These are phyloP conservation scores for Jatropha curcas DNA, from an alignment of 345 rosid genomes.

Conservation along the genomic window DNA sequence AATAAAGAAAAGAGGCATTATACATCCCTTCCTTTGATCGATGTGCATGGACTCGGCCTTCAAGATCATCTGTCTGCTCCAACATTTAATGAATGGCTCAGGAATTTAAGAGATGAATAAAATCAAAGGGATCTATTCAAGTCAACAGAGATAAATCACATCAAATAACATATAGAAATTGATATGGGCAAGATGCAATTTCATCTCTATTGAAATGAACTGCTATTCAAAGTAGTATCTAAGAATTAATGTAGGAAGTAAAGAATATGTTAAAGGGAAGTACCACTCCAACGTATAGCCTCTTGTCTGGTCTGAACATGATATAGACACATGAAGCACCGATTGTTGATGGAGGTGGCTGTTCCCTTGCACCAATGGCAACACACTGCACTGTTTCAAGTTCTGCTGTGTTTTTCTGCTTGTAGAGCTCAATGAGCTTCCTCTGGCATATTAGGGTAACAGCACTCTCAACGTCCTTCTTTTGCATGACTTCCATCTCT, in stretches of 20 bases:
- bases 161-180: neutral
- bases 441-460: constrained; percentile 50
- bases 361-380: constrained; percentile 67
- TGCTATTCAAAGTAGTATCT: neutral
- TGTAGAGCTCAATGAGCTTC: constrained; percentile 53
- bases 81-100: neutral
- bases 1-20: constrained; percentile 72
- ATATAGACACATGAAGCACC: constrained; percentile 87
- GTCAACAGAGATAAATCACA: neutral
- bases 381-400: constrained; percentile 45
- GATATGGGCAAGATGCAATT: neutral
- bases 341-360: constrained; percentile 91
- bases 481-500: constrained; percentile 34
- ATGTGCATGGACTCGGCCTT: constrained; percentile 70
- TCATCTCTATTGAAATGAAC: neutral
- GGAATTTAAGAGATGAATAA: neutral
- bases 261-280: neutral
- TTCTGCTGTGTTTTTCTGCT: constrained; percentile 34
- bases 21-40: constrained; percentile 67
- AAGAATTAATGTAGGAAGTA: neutral
- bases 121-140: neutral
- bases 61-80: constrained; percentile 87
- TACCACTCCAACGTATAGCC: constrained; percentile 88
- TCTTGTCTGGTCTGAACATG: constrained; percentile 76
- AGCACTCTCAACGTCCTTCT: constrained; percentile 48